These are phyloP conservation scores for Pichia eremophila DNA, from an alignment of 805 yeast genomes.

Conservation along the genomic window DNA sequence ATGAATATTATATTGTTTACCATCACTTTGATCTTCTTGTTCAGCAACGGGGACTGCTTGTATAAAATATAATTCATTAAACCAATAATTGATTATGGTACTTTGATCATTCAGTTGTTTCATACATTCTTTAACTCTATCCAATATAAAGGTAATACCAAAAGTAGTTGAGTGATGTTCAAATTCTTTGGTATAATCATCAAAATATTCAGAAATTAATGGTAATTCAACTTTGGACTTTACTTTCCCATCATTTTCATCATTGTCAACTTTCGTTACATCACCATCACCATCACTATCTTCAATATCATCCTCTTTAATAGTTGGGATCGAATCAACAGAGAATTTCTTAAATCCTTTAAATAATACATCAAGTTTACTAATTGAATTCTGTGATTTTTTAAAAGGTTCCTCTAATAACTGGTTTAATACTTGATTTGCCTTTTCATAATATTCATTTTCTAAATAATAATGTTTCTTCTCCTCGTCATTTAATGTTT, in stretches of 20 bases:
- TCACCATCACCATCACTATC: background rate
- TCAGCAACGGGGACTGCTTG: constrained; percentile 38
- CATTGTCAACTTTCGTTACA: background rate
- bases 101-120: constrained; percentile 44
- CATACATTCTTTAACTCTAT: constrained; percentile 18
- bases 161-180: constrained; percentile 7
- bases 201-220: constrained; percentile 5
- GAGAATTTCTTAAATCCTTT: constrained; percentile 3
- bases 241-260: background rate
- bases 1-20: constrained; percentile 71
- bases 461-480: constrained; percentile 37
- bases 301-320: background rate
- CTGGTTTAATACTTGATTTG: constrained; percentile 50
- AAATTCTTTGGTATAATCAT: background rate
- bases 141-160: constrained; percentile 18
- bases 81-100: constrained; percentile 41
- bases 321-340: background rate
- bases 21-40: constrained; percentile 30
- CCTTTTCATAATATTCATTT: constrained; percentile 43
- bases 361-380: constrained; percentile 18
- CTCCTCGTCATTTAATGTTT: constrained; percentile 15
- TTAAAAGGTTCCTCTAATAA: constrained; percentile 36
- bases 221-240: background rate
- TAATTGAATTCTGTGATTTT: constrained; percentile 25
- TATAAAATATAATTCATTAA: constrained; percentile 31